A percentile compares a stretch with the other conserved stretches of the same genome.
phyloP scores from a whole-genome alignment of 1,284 basidiomycete genomes.

The Wallemia mellicola region DNA sequence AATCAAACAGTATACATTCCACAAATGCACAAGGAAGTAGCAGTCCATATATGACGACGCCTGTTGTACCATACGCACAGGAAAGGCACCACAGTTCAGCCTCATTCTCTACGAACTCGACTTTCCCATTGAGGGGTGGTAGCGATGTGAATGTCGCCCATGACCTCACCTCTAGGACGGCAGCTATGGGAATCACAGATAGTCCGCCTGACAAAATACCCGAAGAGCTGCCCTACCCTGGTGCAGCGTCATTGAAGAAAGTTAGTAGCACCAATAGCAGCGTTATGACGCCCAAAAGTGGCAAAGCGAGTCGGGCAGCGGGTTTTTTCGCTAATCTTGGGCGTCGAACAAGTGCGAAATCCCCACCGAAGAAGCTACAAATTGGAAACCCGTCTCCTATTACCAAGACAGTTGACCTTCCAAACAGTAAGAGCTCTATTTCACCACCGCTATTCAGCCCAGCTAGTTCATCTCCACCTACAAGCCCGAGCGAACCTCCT shows the following conservation, averaged over 20 bases:
- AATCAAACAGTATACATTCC: not conserved
- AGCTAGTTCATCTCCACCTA: not conserved
- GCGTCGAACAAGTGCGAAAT: not conserved
- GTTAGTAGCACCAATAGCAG: not conserved
- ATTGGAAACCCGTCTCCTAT: not conserved
- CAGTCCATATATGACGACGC: not conserved
- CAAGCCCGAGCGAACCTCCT: not conserved
- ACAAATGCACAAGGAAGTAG: not conserved
- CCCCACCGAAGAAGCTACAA: not conserved
- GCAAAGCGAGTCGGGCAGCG: not conserved
- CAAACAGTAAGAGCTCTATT: not conserved
- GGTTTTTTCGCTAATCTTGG: not conserved
- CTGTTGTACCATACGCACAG: not conserved
- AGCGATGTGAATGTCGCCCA: not conserved
- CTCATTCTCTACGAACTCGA: not conserved
- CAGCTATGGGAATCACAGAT: not conserved
- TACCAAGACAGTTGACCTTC: not conserved
- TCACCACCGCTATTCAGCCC: not conserved
- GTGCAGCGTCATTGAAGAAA: not conserved
- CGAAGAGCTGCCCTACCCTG: not conserved
- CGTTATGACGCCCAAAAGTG: not conserved
- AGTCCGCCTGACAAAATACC: not conserved
- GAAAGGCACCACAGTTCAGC: not conserved
- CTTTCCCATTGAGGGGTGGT: not conserved
- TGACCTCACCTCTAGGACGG: not conserved